phyloP scores from a whole-genome alignment of 2,329 filamentous ascomycete species.

The Capronia coronata region DNA sequence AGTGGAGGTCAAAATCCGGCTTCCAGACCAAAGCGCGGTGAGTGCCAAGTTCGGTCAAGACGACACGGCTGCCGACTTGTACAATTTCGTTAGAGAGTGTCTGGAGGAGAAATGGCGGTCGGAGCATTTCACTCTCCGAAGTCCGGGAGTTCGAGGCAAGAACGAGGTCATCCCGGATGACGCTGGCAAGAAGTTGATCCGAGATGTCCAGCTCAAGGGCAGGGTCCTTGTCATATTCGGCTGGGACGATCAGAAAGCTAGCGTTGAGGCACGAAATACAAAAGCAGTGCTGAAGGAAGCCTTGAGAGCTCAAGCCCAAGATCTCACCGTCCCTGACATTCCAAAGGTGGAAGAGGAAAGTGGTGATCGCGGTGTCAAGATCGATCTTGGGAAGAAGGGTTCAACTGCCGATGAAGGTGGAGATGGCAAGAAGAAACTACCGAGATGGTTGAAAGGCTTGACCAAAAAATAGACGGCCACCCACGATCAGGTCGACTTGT shows the following conservation, averaged over 20 bases:
- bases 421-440: slow-evolving; percentile 42
- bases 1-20: slow-evolving; percentile 71
- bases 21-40: slow-evolving; percentile 77
- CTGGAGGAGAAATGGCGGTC: slow-evolving; percentile 53
- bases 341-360: slow-evolving; percentile 40
- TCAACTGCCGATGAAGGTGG: slow-evolving; percentile 34
- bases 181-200: slow-evolving; percentile 51
- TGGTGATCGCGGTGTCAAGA: slow-evolving; percentile 28
- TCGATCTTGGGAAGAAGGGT: slow-evolving; percentile 32
- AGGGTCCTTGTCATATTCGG: slow-evolving; percentile 68
- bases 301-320: slow-evolving; percentile 57
- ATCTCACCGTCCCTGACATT: slow-evolving; percentile 58
- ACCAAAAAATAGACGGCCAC: slow-evolving; percentile 56
- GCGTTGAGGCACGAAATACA: slow-evolving; percentile 47
- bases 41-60: slow-evolving; percentile 62
- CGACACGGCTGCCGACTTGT: slow-evolving; percentile 65
- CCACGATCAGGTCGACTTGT: no score
- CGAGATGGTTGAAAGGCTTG: slow-evolving; percentile 66
- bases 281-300: slow-evolving; percentile 55
- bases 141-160: slow-evolving; percentile 47
- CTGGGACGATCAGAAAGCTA: slow-evolving; percentile 61
- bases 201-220: slow-evolving; percentile 62
- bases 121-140: slow-evolving; percentile 66
- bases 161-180: slow-evolving; percentile 40
- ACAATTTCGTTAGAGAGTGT: slow-evolving; percentile 64